Conservation (phyloP, 2,329 filamentous ascomycete species). For the Didymellaceae sp. region DNA sequence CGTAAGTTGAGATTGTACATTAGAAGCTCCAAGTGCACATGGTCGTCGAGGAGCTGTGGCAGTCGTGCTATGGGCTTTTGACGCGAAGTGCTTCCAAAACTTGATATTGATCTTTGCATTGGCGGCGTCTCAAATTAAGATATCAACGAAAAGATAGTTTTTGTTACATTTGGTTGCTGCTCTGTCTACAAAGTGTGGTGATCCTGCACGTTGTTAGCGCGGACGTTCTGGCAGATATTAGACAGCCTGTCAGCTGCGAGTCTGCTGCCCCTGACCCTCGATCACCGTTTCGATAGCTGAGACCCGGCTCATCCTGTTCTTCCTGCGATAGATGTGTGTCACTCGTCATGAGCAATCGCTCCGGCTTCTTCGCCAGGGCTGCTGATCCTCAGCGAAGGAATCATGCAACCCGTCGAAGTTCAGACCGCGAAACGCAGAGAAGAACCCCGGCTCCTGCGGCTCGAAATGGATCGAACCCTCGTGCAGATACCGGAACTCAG, state of each 20-base stretch:
- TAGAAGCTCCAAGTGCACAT: neutral
- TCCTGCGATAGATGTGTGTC: neutral
- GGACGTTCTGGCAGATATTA: neutral
- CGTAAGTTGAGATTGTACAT: constrained; percentile 10
- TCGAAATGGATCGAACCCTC: neutral
- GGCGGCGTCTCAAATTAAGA: constrained; percentile 24
- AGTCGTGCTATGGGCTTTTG: neutral
- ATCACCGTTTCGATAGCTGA: neutral
- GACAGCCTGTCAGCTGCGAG: constrained; percentile 2
- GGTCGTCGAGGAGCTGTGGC: neutral
- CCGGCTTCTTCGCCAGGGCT: neutral
- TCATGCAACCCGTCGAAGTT: neutral
- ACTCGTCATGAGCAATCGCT: neutral
- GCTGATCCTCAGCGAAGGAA: neutral
- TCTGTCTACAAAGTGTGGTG: neutral
- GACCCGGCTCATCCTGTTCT: neutral
- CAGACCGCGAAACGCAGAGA: constrained; percentile 1
- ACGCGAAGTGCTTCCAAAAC: neutral
- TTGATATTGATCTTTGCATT: constrained; percentile 19
- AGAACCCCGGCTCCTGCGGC: neutral
- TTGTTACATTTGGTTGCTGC: neutral
- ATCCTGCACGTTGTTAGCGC: constrained; percentile 1
- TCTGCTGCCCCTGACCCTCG: neutral
- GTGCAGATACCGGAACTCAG: neutral
- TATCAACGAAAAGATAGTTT: constrained; percentile 8